Evolutionary conservation across 2,329 filamentous ascomycete genomes (phyloP), one percentile per base, ranked within the genome.

Genomic region (Trichoderma semiorbis): DNA sequence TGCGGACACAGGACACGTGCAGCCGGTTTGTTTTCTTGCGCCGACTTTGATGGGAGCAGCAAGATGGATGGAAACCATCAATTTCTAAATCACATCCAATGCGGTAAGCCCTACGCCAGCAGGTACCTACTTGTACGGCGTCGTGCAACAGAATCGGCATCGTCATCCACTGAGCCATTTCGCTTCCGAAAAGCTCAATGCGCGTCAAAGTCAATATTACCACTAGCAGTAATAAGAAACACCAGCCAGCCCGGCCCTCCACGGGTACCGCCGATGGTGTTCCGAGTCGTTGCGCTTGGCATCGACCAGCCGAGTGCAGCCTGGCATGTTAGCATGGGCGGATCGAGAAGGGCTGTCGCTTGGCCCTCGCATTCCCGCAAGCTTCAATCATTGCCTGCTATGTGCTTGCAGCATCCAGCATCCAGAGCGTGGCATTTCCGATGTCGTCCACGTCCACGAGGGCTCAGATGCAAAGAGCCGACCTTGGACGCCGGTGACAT

Each of bases 261-360:
- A 28, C 53, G 43, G 39, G 66, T 57, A 61, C 34, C 34, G 57
- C 55, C 39, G 26, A 61, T 50, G 55, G 36, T 43, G 65, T 32
- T 47, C 65, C 55, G 36, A 58, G 34, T 43, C 50, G 50, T 39
- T 47, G 57, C 57, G 28, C 65, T 68, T 68, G 66, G 66, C 66
- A 69, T 62, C 39, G 57, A 47, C 66, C 66, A n/a, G 39, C 55
- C 57, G 57, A 36, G 57, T 36, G 66, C 66, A 62, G 55, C 64
- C 21, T 55, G 47, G 47, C 53, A 34, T 43, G 53, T 7, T 58
- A 53, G 32, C 65, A 58, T 60, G 26, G 14, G 43, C 28, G 66
- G 32, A 30, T 61, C 57, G 21, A 69, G n/a, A n/a, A 50, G 26
- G 7, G 26, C 12, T 12, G 18, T 50, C 57, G 39, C 57, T 60